phyloP scores from a whole-genome alignment of 805 yeast genomes.

The Starmera dryadoides region DNA sequence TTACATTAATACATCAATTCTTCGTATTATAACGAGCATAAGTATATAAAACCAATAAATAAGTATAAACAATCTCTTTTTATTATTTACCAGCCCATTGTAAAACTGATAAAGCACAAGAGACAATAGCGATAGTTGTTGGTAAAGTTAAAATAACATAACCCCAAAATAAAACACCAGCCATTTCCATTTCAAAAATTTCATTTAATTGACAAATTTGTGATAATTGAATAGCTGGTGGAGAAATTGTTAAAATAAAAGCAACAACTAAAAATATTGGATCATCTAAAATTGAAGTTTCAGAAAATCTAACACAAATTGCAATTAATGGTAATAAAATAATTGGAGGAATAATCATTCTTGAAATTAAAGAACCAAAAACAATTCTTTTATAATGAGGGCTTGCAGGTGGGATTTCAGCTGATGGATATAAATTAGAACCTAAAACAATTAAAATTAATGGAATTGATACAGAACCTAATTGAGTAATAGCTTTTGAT shows the following conservation, averaged over 20 bases:
- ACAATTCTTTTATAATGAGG: constrained; percentile 56
- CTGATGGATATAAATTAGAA: constrained; percentile 65
- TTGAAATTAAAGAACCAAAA: constrained; percentile 60
- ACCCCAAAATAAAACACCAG: constrained; percentile 78
- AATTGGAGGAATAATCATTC: constrained; percentile 74
- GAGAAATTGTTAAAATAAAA: constrained; percentile 67
- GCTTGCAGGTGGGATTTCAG: constrained; percentile 60
- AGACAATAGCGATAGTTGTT: constrained; percentile 65
- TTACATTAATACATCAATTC: no score
- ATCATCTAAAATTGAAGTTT: constrained; percentile 66
- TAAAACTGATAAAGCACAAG: constrained; percentile 46
- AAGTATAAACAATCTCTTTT: constrained; percentile 1
- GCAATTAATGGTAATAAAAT: constrained; percentile 63
- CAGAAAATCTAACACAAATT: constrained; percentile 52
- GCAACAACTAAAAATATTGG: constrained; percentile 76
- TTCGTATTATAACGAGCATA: no score
- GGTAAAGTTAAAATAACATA: constrained; percentile 72
- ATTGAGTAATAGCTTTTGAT: constrained; percentile 52
- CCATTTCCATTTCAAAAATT: constrained; percentile 74
- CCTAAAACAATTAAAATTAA: constrained; percentile 70
- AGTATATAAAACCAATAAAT: no score
- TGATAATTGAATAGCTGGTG: constrained; percentile 79
- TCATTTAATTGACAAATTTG: constrained; percentile 76
- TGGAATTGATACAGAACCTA: constrained; percentile 75
- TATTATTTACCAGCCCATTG: constrained; percentile 28